Percentiles rank a stretch among this genome's conserved stretches.
These are phyloP conservation scores for Diaporthe helianthi DNA, from an alignment of 2,329 filamentous ascomycete genomes.

Conservation along the genomic window DNA sequence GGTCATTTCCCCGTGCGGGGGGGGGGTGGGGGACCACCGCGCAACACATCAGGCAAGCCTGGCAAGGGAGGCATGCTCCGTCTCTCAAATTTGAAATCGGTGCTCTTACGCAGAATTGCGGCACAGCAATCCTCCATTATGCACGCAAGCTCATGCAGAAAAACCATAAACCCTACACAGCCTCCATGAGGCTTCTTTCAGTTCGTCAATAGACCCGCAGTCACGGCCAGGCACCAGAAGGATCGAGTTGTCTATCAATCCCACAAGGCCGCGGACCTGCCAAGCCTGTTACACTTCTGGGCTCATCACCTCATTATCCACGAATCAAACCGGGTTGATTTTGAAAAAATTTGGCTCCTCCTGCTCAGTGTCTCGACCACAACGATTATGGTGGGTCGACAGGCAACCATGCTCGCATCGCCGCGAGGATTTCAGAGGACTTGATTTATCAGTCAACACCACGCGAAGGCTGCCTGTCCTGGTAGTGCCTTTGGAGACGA, in stretches of 20 bases:
- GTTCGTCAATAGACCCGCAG: not conserved
- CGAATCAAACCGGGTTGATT: not conserved
- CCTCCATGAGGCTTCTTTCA: not conserved
- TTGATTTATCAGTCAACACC: not conserved
- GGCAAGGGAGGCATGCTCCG: too few relatives aligned
- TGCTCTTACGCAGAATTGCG: not conserved
- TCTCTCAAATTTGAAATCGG: not conserved
- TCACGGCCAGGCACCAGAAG: constrained; percentile 8
- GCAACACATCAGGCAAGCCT: not conserved
- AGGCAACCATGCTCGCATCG: not conserved
- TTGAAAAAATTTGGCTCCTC: not conserved
- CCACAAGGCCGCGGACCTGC: not conserved
- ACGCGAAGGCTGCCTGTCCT: not conserved
- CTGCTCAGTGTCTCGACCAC: not conserved
- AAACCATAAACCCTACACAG: not conserved
- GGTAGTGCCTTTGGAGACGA: not conserved
- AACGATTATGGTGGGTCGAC: not conserved
- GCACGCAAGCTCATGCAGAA: not conserved
- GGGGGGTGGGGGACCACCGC: not conserved
- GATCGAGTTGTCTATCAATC: not conserved
- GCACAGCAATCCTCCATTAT: not conserved
- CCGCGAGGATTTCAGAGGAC: not conserved
- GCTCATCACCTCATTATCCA: not conserved
- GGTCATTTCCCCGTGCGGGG: not conserved
- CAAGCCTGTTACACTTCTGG: not conserved